Percentiles rank a stretch among this genome's conserved stretches.
These are phyloP conservation scores for Arthrobotrys sinensis DNA, from an alignment of 2,329 filamentous ascomycete species.

Conservation along the genomic window DNA sequence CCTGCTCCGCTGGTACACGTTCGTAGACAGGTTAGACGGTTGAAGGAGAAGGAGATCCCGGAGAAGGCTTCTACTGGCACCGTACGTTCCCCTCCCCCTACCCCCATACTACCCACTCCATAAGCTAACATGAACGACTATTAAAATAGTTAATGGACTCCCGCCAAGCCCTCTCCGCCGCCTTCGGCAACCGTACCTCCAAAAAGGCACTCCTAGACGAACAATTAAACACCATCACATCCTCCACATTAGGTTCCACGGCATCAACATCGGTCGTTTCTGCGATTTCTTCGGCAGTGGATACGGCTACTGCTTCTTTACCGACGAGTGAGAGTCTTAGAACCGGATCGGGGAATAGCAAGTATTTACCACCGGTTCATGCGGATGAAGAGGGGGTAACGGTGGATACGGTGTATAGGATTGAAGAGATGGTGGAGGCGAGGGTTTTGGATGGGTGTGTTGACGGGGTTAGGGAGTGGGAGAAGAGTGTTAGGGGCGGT, in stretches of 20 bases:
- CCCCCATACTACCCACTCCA: neutral
- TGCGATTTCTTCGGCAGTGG: conserved; percentile 51
- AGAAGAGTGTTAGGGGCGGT: conserved; percentile 37
- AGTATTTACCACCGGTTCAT: conserved; percentile 55
- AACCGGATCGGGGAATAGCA: conserved; percentile 52
- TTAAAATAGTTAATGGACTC: conserved; percentile 57
- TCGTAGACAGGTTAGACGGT: conserved; percentile 71
- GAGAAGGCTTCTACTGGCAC: conserved; percentile 67
- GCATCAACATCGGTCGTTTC: conserved; percentile 32
- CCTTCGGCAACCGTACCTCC: conserved; percentile 88
- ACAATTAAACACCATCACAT: conserved; percentile 66
- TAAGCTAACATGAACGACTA: conserved; percentile 62
- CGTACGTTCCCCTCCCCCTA: conserved; percentile 4
- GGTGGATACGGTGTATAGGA: conserved; percentile 48
- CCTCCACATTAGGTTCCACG: conserved; percentile 38
- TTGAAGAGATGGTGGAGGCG: conserved; percentile 55
- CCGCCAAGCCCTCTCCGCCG: conserved; percentile 79
- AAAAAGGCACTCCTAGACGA: conserved; percentile 78
- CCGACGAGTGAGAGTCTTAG: conserved; percentile 55
- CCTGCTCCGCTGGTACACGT: conserved; percentile 78
- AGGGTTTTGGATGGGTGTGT: conserved; percentile 49
- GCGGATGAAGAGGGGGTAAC: conserved; percentile 49
- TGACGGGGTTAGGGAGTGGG: conserved; percentile 43
- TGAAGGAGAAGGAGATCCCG: conserved; percentile 66
- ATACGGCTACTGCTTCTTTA: conserved; percentile 44